These are phyloP conservation scores for Aspergillus coremiiformis DNA, from an alignment of 495 filamentous ascomycete genomes.

Conservation along the genomic window DNA sequence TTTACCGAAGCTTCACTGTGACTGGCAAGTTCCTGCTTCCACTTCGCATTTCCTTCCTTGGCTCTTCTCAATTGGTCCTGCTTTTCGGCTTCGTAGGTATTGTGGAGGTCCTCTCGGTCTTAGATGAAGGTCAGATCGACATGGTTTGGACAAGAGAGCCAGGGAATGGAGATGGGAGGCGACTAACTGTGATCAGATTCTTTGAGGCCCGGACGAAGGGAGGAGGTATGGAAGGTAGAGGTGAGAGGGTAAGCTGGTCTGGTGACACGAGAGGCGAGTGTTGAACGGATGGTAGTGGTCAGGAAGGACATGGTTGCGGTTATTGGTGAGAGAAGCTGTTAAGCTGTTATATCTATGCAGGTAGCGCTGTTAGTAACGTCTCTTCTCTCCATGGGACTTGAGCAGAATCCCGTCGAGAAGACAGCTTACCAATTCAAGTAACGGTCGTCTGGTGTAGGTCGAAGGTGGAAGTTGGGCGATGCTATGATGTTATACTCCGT, in stretches of 20 bases:
- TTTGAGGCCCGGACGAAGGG: constrained; percentile 22
- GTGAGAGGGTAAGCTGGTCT: constrained; percentile 8
- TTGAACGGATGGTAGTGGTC: constrained; percentile 21
- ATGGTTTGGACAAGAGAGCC: constrained; percentile 12
- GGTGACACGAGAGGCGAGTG: constrained; percentile 15
- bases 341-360: too few relatives aligned
- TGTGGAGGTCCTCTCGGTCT: constrained; percentile 35
- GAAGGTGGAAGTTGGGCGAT: too few relatives aligned
- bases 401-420: too few relatives aligned
- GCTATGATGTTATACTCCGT: too few relatives aligned
- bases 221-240: constrained; percentile 27
- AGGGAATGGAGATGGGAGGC: not conserved
- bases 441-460: too few relatives aligned
- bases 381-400: too few relatives aligned
- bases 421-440: too few relatives aligned
- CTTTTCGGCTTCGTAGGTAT: constrained; percentile 62
- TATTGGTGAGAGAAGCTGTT: too few relatives aligned
- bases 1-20: constrained; percentile 72
- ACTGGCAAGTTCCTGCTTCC: constrained; percentile 73
- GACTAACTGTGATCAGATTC: constrained; percentile 28
- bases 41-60: constrained; percentile 68
- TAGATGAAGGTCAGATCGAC: too few relatives aligned
- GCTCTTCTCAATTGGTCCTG: constrained; percentile 59
- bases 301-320: constrained; percentile 28
- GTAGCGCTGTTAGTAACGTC: too few relatives aligned